Conservation (phyloP, 106 monocot genomes). For the Dioscorea dumetorum region DNA sequence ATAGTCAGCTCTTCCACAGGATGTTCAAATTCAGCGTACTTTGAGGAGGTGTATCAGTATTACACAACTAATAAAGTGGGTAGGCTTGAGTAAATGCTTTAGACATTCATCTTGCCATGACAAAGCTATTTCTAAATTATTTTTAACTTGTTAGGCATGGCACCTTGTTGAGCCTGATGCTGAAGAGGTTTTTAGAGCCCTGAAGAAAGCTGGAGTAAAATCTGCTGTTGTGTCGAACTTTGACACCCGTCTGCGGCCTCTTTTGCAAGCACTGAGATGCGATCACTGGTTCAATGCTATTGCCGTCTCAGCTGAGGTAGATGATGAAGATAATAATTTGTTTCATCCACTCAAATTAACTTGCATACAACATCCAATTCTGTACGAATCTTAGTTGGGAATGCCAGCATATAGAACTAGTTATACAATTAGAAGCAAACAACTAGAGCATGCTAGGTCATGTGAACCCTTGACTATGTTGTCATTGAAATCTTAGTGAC, state of each 20-base stretch:
- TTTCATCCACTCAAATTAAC: no score
- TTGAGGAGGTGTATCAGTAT: conserved; percentile 96
- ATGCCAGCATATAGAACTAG: no score
- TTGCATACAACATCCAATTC: no score
- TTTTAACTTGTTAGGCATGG: conserved; percentile 66
- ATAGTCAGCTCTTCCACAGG: conserved; percentile 97
- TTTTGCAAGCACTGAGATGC: conserved; percentile 85
- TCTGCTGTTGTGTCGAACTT: conserved; percentile 93
- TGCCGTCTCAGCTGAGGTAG: conserved; percentile 93
- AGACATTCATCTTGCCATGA: background rate
- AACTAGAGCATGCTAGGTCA: no score
- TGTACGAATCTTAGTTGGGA: no score
- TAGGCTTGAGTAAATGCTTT: background rate
- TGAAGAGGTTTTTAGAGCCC: conserved; percentile 73
- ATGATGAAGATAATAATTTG: background rate
- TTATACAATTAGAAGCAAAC: no score
- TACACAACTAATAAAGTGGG: conserved; percentile 86
- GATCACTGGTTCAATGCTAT: conserved; percentile 96
- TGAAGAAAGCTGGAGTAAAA: conserved; percentile 79
- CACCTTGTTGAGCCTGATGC: conserved; percentile 87
- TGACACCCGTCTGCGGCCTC: conserved; percentile 82
- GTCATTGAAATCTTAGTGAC: no score
- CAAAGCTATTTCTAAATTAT: background rate
- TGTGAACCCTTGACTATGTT: no score
- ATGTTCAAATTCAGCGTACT: conserved; percentile 79